phyloP scores from a whole-genome alignment of 805 yeast genomes.

The Hanseniaspora nectarophila region DNA sequence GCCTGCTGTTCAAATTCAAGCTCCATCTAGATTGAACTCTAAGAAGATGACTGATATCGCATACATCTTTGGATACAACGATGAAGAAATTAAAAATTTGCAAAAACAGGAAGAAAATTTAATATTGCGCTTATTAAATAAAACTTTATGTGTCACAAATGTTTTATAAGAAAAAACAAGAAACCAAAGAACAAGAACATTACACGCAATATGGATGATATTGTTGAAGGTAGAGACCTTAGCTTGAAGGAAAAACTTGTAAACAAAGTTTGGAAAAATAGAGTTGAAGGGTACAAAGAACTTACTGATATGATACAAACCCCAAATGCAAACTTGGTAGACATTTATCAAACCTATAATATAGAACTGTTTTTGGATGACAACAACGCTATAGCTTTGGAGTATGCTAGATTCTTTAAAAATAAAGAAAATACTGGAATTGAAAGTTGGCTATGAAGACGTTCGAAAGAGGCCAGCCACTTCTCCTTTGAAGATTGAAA shows the following conservation, averaged over 20 bases:
- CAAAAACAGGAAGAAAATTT: neutral
- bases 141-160: too few species aligned
- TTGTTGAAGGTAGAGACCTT: conserved; percentile 47
- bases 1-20: conserved; percentile 73
- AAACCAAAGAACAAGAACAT: neutral
- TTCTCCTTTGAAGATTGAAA: neutral
- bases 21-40: conserved; percentile 73
- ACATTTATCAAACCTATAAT: conserved; percentile 35
- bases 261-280: conserved; percentile 80
- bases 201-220: neutral
- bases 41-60: conserved; percentile 60
- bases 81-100: conserved; percentile 2
- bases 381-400: conserved; percentile 84
- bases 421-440: conserved; percentile 53
- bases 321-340: conserved; percentile 26
- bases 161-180: too few species aligned
- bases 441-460: conserved; percentile 28
- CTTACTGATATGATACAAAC: conserved; percentile 35
- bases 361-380: conserved; percentile 56
- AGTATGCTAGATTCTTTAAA: conserved; percentile 74
- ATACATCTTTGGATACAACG: conserved; percentile 54
- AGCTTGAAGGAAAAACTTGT: conserved; percentile 47
- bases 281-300: conserved; percentile 69
- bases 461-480: neutral
- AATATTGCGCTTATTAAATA: too few species aligned